Evolutionary conservation across 768 basidiomycete genomes (phyloP).

Genomic region (Termitomyces sp.): DNA sequence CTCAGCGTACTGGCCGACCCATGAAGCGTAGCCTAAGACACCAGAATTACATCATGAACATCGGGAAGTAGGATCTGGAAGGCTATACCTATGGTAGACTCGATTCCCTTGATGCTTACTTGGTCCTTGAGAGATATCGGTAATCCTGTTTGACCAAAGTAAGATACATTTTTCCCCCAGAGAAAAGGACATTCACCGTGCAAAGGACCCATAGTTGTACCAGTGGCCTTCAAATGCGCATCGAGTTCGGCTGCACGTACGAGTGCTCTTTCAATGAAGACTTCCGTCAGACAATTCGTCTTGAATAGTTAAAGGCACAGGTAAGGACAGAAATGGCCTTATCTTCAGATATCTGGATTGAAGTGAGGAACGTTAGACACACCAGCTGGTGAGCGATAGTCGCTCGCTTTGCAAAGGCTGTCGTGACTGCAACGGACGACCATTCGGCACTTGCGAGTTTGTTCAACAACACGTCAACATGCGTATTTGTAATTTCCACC

Average conservation of each 20-base stretch:
- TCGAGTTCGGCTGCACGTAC: conserved; percentile 65
- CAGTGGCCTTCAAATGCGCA: conserved; percentile 54
- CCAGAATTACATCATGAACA: background rate
- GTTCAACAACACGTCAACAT: conserved; percentile 42
- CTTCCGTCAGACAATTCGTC: conserved; percentile 82
- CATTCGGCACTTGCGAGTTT: conserved; percentile 53
- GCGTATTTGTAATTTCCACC: conserved; percentile 42
- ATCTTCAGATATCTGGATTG: background rate
- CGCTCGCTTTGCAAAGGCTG: conserved; percentile 74
- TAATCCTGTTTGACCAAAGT: conserved; percentile 29
- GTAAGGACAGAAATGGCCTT: background rate
- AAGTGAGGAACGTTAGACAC: conserved; percentile 13
- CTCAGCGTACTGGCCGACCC: conserved; percentile 59
- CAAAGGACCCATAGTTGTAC: conserved; percentile 64
- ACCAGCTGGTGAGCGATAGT: conserved; percentile 79
- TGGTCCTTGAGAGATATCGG: conserved; percentile 79
- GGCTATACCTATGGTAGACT: conserved; percentile 60
- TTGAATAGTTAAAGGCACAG: conserved; percentile 18
- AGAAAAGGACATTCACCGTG: conserved; percentile 44
- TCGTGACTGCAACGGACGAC: conserved; percentile 67
- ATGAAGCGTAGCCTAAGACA: conserved; percentile 69
- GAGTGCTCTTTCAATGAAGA: conserved; percentile 74
- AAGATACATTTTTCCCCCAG: background rate
- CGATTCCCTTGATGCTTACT: conserved; percentile 61
- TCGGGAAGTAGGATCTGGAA: background rate